These are phyloP conservation scores for Nowakowskiella sp. DNA, from an alignment of 192 early-diverging fungal species.

Conservation along the genomic window DNA sequence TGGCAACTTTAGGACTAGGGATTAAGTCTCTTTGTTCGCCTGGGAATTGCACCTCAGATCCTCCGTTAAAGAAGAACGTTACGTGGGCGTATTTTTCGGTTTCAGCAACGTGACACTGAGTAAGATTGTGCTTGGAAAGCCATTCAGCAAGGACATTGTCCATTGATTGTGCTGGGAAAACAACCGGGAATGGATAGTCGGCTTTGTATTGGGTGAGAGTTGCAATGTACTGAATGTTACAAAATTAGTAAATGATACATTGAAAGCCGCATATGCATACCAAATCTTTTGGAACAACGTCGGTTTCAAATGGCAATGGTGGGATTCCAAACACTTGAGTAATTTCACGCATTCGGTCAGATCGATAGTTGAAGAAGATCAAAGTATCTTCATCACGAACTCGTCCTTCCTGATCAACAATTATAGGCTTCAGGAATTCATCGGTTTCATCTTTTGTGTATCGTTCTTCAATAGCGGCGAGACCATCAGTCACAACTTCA, in stretches of 20 bases:
- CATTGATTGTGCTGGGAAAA: slow-evolving; percentile 96
- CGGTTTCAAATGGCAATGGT: slow-evolving; percentile 76
- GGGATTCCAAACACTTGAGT: slow-evolving; percentile 74
- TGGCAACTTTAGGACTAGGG: slow-evolving; percentile 89
- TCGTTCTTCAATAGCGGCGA: slow-evolving; percentile 68
- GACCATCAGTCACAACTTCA: slow-evolving; percentile 24
- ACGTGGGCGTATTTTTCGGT: slow-evolving; percentile 99
- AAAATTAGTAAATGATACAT: slow-evolving; percentile 14
- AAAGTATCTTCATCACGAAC: slow-evolving; percentile 84
- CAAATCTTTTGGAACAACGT: slow-evolving; percentile 65
- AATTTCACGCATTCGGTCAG: slow-evolving; percentile 95
- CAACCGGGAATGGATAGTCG: slow-evolving; percentile 90
- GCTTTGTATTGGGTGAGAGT: slow-evolving; percentile 98
- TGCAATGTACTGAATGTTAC: slow-evolving; percentile 54
- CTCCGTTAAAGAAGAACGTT: slow-evolving; percentile 99
- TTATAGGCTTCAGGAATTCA: slow-evolving; percentile 99
- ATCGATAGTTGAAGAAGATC: slow-evolving; percentile 98
- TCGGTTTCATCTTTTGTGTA: slow-evolving; percentile 91
- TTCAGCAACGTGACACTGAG: slow-evolving; percentile 96
- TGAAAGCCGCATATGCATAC: slow-evolving; percentile 25
- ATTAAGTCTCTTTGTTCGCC: slow-evolving; percentile 87
- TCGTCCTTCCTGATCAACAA: slow-evolving; percentile 66
- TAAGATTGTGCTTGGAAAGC: slow-evolving; percentile 77
- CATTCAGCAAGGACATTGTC: slow-evolving; percentile 96
- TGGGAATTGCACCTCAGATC: slow-evolving; percentile 82